These are phyloP conservation scores for Sporothrix humicola DNA, from an alignment of 2,329 filamentous ascomycete species.

Conservation along the genomic window DNA sequence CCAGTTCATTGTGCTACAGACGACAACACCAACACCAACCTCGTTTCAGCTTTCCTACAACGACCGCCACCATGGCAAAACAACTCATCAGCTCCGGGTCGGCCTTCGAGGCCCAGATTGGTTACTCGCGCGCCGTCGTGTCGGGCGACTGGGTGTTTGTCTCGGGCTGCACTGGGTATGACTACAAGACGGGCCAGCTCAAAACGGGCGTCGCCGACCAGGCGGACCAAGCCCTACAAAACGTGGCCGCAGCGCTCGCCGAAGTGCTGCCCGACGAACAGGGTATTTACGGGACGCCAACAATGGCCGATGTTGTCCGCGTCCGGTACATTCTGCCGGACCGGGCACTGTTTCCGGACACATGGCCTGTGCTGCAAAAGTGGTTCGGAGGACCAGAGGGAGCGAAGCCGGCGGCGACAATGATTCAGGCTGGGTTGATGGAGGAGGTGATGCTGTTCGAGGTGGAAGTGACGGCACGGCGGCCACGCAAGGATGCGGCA, in stretches of 20 bases:
- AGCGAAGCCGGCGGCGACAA: constrained; percentile 59
- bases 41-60: neutral
- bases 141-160: constrained; percentile 59
- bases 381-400: constrained; percentile 56
- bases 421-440: constrained; percentile 58
- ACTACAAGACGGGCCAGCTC: constrained; percentile 56
- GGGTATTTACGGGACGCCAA: constrained; percentile 13
- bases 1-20: neutral
- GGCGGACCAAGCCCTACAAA: constrained; percentile 56
- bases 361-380: constrained; percentile 57
- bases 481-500: constrained; percentile 16
- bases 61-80: neutral
- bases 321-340: constrained; percentile 60
- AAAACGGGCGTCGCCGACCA: constrained; percentile 51
- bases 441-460: constrained; percentile 54
- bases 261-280: constrained; percentile 48
- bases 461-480: constrained; percentile 46
- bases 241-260: constrained; percentile 53
- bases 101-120: constrained; percentile 58
- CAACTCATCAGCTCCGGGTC: constrained; percentile 55
- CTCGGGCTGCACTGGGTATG: constrained; percentile 60
- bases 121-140: constrained; percentile 61
- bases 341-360: constrained; percentile 53
- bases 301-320: constrained; percentile 55
- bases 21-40: neutral